Base-by-base conservation (phyloP, 441 rosid species). In the Pelargonium citronellum region DNA sequence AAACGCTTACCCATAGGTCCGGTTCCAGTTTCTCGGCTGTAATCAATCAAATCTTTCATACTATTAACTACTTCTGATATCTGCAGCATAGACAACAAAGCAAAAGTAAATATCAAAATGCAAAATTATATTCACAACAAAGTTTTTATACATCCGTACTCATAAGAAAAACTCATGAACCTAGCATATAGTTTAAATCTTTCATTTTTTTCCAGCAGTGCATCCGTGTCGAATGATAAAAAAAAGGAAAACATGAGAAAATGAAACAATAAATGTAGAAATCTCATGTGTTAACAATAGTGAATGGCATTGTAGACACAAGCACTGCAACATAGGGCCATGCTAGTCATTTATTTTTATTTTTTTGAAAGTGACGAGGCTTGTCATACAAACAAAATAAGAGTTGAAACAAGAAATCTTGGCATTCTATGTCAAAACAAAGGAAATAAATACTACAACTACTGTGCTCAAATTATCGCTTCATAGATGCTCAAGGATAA, bases 41-140 rank as follows among this genome's bases (percentile, higher is more conserved):
- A 91, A 83, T 92, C 99, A 82, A 95, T 95, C 84, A 95, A 83
- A 82, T 95, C 99, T 76, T 95, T 95, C 99, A 95, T 95, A 70
- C 97, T 90, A 76, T 95, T 92, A 69, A 92, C 98, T 74, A 95
- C 98, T 84, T 95, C 99, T 60, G 99, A 92, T 83, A 95, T 95
- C 99, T 95, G 91, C 84, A 80, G 75, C 47, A 76, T 51, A 67
- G 58, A 73, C 34, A 64, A 67, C 55, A 69, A 43, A 22, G 4
- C 22, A 61, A 3, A 69, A 12, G 24, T 30, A 6, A 47, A 44
- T 16, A 67, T 47, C 37, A 24, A 34, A 11, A n/a, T 19, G 34
- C 53, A 60, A 9, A 43, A 13, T 8, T 43, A 27, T 49, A 49
- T 67, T 43, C 41, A 30, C 9, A 27, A 19, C 20, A 58, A 2